Percentiles rank a stretch among this genome's conserved stretches.
These are phyloP conservation scores for Trichophyton benhamiae DNA, from an alignment of 2,329 filamentous ascomycete genomes.

Conservation along the genomic window DNA sequence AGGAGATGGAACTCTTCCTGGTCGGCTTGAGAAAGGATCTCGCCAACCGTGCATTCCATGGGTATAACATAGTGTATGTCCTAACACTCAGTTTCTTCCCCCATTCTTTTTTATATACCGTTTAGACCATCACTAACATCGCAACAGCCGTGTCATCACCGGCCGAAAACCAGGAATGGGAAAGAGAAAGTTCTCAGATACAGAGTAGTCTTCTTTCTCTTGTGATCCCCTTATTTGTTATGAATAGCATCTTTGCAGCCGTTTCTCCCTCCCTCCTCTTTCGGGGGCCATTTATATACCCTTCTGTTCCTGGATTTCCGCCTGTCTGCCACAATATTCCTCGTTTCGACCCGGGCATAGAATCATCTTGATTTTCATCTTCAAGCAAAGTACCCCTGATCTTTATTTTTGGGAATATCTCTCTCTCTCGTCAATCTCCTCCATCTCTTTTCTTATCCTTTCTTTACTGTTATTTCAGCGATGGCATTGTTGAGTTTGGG, in stretches of 20 bases:
- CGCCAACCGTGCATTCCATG: slow-evolving; percentile 4
- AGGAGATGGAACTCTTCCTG: slow-evolving; percentile 7
- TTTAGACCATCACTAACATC: background rate
- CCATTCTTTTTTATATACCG: too few relatives aligned
- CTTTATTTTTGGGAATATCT: background rate
- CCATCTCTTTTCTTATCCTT: background rate
- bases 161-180: background rate
- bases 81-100: background rate
- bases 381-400: background rate
- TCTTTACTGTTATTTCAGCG: background rate
- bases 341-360: background rate
- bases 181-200: background rate
- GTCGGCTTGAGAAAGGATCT: slow-evolving; percentile 4
- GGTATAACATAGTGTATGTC: slow-evolving; percentile 7
- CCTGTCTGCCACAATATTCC: background rate
- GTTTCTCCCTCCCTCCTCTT: background rate
- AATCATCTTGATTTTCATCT: background rate
- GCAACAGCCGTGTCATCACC: background rate
- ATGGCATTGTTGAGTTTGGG: background rate
- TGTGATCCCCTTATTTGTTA: background rate
- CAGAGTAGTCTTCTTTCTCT: background rate
- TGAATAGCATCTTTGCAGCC: background rate
- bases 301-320: background rate
- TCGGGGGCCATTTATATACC: background rate
- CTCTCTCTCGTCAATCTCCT: background rate